These are phyloP conservation scores for Cercospora brassicicola DNA, from an alignment of 2,329 filamentous ascomycete genomes.

Conservation along the genomic window DNA sequence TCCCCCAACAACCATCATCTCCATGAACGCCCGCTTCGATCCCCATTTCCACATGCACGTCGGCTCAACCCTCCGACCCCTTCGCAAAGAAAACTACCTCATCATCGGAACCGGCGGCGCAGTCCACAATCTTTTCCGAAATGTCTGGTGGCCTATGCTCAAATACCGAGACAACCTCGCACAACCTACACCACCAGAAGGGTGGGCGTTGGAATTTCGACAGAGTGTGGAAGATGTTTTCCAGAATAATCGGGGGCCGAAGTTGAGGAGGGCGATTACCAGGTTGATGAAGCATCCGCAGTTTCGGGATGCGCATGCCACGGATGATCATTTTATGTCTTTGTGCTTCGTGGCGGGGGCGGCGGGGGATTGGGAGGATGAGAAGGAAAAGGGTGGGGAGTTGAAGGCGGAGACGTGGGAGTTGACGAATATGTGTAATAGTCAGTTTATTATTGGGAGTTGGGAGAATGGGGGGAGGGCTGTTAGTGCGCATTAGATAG, in stretches of 20 bases:
- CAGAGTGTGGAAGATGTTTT: conserved; percentile 65
- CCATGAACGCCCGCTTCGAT: conserved; percentile 57
- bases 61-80: conserved; percentile 57
- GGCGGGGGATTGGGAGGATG: conserved; percentile 47
- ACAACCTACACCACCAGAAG: conserved; percentile 58
- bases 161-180: conserved; percentile 64
- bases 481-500: conserved; percentile 8
- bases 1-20: conserved; percentile 64
- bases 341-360: conserved; percentile 63
- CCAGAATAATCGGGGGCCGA: conserved; percentile 55
- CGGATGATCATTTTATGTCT: conserved; percentile 69
- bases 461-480: conserved; percentile 33
- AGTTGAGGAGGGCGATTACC: conserved; percentile 56
- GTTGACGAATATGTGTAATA: conserved; percentile 63
- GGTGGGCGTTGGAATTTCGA: conserved; percentile 64
- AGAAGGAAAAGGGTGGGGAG: conserved; percentile 40
- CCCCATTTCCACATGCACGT: conserved; percentile 59
- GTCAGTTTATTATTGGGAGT: conserved; percentile 57
- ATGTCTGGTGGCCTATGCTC: conserved; percentile 65
- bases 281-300: conserved; percentile 67
- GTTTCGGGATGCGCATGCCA: conserved; percentile 66
- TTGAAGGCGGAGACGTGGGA: conserved; percentile 66
- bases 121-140: conserved; percentile 70
- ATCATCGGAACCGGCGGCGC: conserved; percentile 62
- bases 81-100: conserved; percentile 58